These are phyloP conservation scores for Saccharomycopsis guyanensis DNA, from an alignment of 805 yeast species.

Conservation along the genomic window DNA sequence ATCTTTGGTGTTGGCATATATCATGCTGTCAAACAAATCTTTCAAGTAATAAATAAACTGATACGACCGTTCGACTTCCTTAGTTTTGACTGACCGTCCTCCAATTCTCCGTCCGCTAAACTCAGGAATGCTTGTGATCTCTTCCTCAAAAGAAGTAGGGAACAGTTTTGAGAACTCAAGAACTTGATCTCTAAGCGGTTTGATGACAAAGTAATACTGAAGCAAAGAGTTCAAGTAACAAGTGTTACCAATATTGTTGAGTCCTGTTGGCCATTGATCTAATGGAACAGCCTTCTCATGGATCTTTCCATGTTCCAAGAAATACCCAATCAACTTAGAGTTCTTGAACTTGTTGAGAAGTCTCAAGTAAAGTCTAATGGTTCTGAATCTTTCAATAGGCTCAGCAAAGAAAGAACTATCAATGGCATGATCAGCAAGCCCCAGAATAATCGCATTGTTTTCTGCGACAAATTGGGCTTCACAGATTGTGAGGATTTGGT, in stretches of 20 bases:
- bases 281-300: slow-evolving; percentile 8
- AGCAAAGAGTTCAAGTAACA: slow-evolving; percentile 87
- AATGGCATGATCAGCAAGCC: slow-evolving; percentile 25
- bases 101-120: slow-evolving; percentile 64
- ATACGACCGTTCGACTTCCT: slow-evolving; percentile 72
- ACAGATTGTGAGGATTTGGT: slow-evolving; percentile 21
- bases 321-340: slow-evolving; percentile 5
- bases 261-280: slow-evolving; percentile 71
- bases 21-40: slow-evolving; percentile 62
- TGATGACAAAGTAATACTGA: slow-evolving; percentile 83
- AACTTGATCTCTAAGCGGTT: slow-evolving; percentile 67
- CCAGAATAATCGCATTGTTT: slow-evolving; percentile 31
- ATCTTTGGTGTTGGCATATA: slow-evolving; percentile 50
- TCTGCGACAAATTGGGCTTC: slow-evolving; percentile 11
- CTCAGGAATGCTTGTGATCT: slow-evolving; percentile 2
- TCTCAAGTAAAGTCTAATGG: slow-evolving; percentile 5
- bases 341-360: slow-evolving; percentile 2
- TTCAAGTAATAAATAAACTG: slow-evolving; percentile 73
- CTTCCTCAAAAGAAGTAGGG: slow-evolving; percentile 4
- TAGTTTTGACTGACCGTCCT: slow-evolving; percentile 71
- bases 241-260: slow-evolving; percentile 92
- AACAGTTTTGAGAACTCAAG: slow-evolving; percentile 42
- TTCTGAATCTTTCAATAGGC: neutral
- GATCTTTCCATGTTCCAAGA: slow-evolving; percentile 13
- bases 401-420: neutral